Base-by-base conservation (phyloP, 257 asterid species). In the Capsicum baccatum region DNA sequence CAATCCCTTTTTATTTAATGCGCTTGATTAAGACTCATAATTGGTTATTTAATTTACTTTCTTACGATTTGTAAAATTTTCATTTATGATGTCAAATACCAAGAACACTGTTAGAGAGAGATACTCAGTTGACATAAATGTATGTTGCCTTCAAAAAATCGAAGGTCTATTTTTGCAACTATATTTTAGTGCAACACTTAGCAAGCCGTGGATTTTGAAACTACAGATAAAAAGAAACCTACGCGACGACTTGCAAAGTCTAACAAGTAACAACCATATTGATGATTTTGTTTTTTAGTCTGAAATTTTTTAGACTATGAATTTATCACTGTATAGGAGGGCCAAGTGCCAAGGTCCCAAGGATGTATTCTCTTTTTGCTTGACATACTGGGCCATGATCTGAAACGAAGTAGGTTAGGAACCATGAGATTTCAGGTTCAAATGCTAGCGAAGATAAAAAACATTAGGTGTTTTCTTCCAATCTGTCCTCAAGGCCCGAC, bases 31-130 rank as follows among this genome's bases (percentile, higher is more conserved):
- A 33, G 82, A 54, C 64, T 54, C 50, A 4, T 8, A 55, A 8
- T 78, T 78, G 50, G 66, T 78, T 54, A 55, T 54, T 78, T 78
- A 78, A 39, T 39, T 39, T 39, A 39, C 44, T 15, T 76, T 15
- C 50, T 78, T 8, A 33, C 21, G 8, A 13, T 26, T 78, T 55
- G 64, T 78, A 16, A 26, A 33, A 33, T 33, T 78, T 78, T 21
- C 82, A 26, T 54, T 33, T 33, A 3, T 13, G 42, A 19, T 66
- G 48, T 78, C 21, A 54, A 33, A 78, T 33, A 78, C 50, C 14
- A 13, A 48, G 44, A 50, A 50, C 39, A 6, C 17, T 33, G 48
- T 54, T 52, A 52, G 33, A 50, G 33, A 76, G 63, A 76, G 59
- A 52, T 52, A 52, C 63, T 52, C 48, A 14, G 81, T 14, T 54